These are phyloP conservation scores for Diaporthe capsici DNA, from an alignment of 2,329 filamentous ascomycete species.

Conservation along the genomic window DNA sequence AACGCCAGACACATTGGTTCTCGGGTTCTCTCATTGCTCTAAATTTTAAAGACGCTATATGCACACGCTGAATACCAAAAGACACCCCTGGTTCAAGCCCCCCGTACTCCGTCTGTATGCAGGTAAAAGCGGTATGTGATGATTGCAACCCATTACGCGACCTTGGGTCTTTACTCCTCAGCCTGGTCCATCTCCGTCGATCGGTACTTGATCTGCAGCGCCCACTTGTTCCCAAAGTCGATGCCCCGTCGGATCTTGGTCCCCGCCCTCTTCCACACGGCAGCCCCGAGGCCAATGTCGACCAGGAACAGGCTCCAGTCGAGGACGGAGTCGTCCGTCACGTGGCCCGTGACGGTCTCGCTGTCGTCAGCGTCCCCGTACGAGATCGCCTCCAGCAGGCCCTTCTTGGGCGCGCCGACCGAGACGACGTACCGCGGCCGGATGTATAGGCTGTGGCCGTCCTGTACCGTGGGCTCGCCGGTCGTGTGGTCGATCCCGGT, in stretches of 20 bases:
- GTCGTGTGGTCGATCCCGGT: conserved; percentile 87
- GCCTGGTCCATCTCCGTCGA: conserved; percentile 48
- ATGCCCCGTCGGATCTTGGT: conserved; percentile 86
- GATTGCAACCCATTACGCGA: background rate
- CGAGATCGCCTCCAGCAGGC: conserved; percentile 82
- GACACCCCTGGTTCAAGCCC: background rate
- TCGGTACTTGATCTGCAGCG: conserved; percentile 76
- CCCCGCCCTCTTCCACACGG: conserved; percentile 88
- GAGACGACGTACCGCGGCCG: conserved; percentile 87
- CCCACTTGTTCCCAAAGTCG: conserved; percentile 90
- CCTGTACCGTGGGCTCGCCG: conserved; percentile 75
- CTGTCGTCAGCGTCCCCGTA: conserved; percentile 67
- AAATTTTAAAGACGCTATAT: conserved; percentile 21
- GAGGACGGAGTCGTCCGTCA: conserved; percentile 57
- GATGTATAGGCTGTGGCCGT: conserved; percentile 84
- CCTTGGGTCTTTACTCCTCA: conserved; percentile 38
- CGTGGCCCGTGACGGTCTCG: conserved; percentile 49
- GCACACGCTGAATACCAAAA: conserved; percentile 30
- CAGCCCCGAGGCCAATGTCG: conserved; percentile 87
- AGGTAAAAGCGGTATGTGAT: conserved; percentile 10
- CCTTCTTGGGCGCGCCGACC: conserved; percentile 88
- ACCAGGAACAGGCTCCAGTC: conserved; percentile 87
- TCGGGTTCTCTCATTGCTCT: background rate
- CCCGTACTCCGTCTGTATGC: conserved; percentile 25
- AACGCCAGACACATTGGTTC: background rate